Conservation (phyloP, 2,329 filamentous ascomycete species). For the Grosmannia huntii region DNA sequence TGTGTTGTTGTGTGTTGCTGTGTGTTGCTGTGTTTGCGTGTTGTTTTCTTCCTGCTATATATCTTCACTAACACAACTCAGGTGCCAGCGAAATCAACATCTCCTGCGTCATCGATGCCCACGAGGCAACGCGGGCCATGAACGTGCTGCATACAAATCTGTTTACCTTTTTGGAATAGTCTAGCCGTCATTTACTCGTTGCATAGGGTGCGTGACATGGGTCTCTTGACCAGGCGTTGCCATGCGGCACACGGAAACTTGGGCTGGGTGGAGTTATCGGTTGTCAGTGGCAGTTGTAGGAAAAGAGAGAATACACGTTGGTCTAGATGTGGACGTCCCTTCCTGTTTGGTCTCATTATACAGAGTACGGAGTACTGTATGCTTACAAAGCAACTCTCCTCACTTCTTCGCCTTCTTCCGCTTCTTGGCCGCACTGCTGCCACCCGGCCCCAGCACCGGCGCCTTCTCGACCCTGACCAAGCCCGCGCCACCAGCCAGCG, state of each 20-base stretch:
- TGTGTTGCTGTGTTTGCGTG: conserved; percentile 13
- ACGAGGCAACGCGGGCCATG: conserved; percentile 83
- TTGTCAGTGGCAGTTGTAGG: too few relatives aligned
- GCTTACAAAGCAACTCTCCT: neutral
- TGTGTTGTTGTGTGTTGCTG: neutral
- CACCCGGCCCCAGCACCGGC: conserved; percentile 11
- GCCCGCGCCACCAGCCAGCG: conserved; percentile 49
- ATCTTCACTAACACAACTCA: conserved; percentile 23
- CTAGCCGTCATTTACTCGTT: too few relatives aligned
- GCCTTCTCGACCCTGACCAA: conserved; percentile 53
- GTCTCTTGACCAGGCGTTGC: too few relatives aligned
- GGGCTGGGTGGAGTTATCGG: neutral
- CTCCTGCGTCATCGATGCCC: conserved; percentile 87
- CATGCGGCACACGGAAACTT: neutral
- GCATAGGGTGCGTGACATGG: too few relatives aligned
- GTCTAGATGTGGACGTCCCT: too few relatives aligned
- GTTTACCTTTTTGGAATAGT: conserved; percentile 81
- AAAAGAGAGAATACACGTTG: too few relatives aligned
- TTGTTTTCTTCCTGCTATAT: too few relatives aligned
- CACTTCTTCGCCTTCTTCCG: conserved; percentile 30
- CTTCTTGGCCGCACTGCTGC: conserved; percentile 19
- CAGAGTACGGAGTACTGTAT: too few relatives aligned
- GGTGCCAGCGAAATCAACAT: conserved; percentile 99
- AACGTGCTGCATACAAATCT: conserved; percentile 94
- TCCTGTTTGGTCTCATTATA: too few relatives aligned